phyloP scores from a whole-genome alignment of 2,329 filamentous ascomycete genomes.

The Leptographium procerum region DNA sequence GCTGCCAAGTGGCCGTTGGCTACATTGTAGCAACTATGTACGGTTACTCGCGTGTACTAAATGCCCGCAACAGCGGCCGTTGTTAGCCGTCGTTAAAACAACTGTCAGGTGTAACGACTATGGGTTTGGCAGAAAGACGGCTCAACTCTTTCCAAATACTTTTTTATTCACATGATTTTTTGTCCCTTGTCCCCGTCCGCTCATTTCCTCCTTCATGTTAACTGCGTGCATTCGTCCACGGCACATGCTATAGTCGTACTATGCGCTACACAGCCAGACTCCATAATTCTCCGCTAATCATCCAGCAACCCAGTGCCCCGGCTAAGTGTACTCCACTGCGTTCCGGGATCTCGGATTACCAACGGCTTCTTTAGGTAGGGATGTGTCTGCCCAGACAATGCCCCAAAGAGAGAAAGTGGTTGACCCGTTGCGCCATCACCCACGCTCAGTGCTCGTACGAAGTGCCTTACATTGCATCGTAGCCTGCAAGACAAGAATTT shows the following conservation, averaged over 20 bases:
- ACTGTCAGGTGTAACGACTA: background rate
- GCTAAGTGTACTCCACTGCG: constrained; percentile 5
- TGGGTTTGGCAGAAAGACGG: background rate
- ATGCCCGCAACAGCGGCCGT: background rate
- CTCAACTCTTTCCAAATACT: background rate
- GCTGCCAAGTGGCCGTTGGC: too few species aligned
- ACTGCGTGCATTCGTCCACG: too few species aligned
- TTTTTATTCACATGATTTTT: background rate
- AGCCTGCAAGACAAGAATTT: too few species aligned
- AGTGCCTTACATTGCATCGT: background rate
- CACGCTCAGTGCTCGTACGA: background rate
- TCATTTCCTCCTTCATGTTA: background rate
- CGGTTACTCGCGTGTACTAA: too few species aligned
- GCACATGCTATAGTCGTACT: background rate
- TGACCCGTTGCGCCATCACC: background rate
- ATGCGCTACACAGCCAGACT: background rate
- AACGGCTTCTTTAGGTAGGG: background rate
- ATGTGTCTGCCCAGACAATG: background rate
- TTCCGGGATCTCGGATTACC: constrained; percentile 9
- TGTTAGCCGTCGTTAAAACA: background rate
- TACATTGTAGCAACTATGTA: too few species aligned
- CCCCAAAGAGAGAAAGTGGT: background rate
- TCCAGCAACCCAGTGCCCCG: too few species aligned
- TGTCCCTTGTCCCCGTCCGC: background rate
- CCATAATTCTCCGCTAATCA: background rate